Conservation (phyloP, 352 stramenopile genomes). For the Blastocystis sp. region DNA sequence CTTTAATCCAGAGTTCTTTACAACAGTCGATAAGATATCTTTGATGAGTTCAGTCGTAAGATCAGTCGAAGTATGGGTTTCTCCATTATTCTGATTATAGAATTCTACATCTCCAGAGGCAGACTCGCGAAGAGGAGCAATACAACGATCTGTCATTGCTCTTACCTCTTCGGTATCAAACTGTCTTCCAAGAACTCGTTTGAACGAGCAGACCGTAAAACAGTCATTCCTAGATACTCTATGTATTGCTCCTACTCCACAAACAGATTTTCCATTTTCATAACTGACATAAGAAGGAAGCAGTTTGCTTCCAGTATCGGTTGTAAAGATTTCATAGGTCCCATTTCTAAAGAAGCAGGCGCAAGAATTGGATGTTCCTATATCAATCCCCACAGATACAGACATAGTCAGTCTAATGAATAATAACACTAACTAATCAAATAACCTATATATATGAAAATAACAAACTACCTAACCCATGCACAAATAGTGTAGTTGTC, state of each 20-base stretch:
- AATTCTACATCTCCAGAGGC: neutral
- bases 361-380: neutral
- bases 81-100: neutral
- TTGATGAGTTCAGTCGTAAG: neutral
- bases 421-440: neutral
- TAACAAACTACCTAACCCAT: neutral
- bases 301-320: neutral
- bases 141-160: neutral
- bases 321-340: neutral
- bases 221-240: neutral
- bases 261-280: neutral
- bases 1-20: neutral
- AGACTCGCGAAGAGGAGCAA: neutral
- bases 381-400: conserved; percentile 28
- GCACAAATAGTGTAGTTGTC: neutral
- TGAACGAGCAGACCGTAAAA: neutral
- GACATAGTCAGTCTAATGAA: neutral
- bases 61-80: neutral
- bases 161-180: neutral
- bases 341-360: neutral
- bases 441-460: neutral
- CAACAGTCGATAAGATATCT: neutral
- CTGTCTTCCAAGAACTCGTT: conserved; percentile 1
- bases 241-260: neutral
- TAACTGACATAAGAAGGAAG: neutral